Conservation (phyloP, 345 rosid species). For the Salix purpurea region DNA sequence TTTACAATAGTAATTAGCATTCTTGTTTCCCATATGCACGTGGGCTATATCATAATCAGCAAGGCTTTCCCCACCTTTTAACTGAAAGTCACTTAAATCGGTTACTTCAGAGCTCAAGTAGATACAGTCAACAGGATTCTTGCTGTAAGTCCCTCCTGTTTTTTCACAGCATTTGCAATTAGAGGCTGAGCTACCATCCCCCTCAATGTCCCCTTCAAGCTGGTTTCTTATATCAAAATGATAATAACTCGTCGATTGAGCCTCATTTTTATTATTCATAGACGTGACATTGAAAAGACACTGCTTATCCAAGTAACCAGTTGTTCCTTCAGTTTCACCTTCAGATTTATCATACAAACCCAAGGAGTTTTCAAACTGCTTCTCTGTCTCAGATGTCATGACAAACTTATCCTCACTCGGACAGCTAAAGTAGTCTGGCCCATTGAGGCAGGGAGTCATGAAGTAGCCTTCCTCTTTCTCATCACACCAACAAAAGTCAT, state of each 20-base stretch:
- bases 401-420: slow-evolving; percentile 81
- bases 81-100: slow-evolving; percentile 16
- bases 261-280: slow-evolving; percentile 17
- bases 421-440: slow-evolving; percentile 49
- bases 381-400: slow-evolving; percentile 37
- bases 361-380: slow-evolving; percentile 33
- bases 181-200: slow-evolving; percentile 13
- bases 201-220: slow-evolving; percentile 13
- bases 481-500: slow-evolving; percentile 51
- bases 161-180: slow-evolving; percentile 23
- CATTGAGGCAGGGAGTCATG: slow-evolving; percentile 62
- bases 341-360: slow-evolving; percentile 35
- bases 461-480: slow-evolving; percentile 65
- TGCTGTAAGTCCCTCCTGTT: slow-evolving; percentile 13
- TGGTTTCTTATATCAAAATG: slow-evolving; percentile 23
- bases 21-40: slow-evolving; percentile 1
- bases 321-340: slow-evolving; percentile 36
- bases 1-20: slow-evolving; percentile 11
- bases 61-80: slow-evolving; percentile 13
- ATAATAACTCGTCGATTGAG: slow-evolving; percentile 21
- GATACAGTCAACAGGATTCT: slow-evolving; percentile 12
- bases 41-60: slow-evolving; percentile 15
- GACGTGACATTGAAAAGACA: slow-evolving; percentile 31
- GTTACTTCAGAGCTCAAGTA: slow-evolving; percentile 23
- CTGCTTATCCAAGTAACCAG: slow-evolving; percentile 52